Evolutionary conservation across 2,329 filamentous ascomycete species (phyloP), one percentile per base, ranked within the genome.

Genomic region (Fusarium sacchari): DNA sequence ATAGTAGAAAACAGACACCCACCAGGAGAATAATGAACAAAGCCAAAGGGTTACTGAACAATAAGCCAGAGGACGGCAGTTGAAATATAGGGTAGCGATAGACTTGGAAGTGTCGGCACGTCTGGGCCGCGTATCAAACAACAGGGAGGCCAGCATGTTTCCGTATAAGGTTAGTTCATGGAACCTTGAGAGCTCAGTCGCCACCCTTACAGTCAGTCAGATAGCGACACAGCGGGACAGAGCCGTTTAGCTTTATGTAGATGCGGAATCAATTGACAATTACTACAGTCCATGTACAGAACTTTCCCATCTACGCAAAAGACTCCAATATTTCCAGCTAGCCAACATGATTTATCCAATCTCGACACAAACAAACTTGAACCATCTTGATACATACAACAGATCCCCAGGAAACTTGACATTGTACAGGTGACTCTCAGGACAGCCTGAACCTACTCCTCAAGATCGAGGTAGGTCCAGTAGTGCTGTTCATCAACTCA

Each of bases 281-380:
- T 79, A 81, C 79, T 81, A 79, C 64, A 74, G 73, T 79, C 74
- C 80, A 84, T 84, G 79, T 84, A 84, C 81, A 84, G 79, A 83
- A 79, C 80, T 80, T 66, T 83, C 77, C 79, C 81, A 83, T 84
- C 82, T 85, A 84, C 79, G 78, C 74, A 76, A 79, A 79, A 79
- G 80, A 81, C 80, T 82, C 80, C 79, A 74, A 77, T 66, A 80
- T 79, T 78, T 80, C 77, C 78, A 80, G 78, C 79, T 77, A 64
- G 57, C 79, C 76, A 69, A 78, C 78, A 74, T 78, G 75, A 77
- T 76, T 79, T 77, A 78, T 79, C 77, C 79, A 76, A 81, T 80
- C 79, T 75, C 75, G 67, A 78, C 64, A 76, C 69, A 73, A 68
- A 76, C 64, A 73, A 74, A 73, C 64, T 73, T 69, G 71, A 75